Conservation (phyloP, 116 monocot species). For the Dioscorea cayenensis region DNA sequence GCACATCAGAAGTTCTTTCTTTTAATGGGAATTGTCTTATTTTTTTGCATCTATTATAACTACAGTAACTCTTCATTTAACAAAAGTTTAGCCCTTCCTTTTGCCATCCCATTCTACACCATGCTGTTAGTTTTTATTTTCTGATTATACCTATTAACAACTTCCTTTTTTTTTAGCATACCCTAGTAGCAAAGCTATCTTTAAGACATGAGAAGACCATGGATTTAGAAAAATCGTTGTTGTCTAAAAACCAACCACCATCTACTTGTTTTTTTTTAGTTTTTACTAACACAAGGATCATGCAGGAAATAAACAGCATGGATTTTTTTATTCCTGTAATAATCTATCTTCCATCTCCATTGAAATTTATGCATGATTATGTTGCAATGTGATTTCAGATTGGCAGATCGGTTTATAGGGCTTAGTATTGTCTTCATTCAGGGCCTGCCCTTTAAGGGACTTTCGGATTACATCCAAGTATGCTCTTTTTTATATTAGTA, state of each 20-base stretch:
- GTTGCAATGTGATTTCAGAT: slow-evolving; percentile 57
- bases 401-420: slow-evolving; percentile 58
- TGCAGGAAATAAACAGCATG: not conserved
- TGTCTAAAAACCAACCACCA: too few relatives aligned
- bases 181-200: too few relatives aligned
- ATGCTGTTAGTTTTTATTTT: too few relatives aligned
- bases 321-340: not conserved
- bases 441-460: slow-evolving; percentile 75
- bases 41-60: slow-evolving; percentile 73
- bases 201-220: too few relatives aligned
- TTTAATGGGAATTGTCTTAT: slow-evolving; percentile 68
- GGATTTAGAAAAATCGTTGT: too few relatives aligned
- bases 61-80: slow-evolving; percentile 65
- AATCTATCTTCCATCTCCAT: not conserved
- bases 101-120: not conserved
- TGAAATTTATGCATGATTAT: not conserved
- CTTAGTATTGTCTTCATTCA: slow-evolving; percentile 91
- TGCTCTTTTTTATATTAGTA: not conserved
- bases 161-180: too few relatives aligned
- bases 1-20: slow-evolving; percentile 81
- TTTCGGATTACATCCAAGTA: slow-evolving; percentile 77
- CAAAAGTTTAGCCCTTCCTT: slow-evolving; percentile 43
- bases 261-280: too few relatives aligned
- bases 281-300: too few relatives aligned
- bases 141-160: too few relatives aligned